A percentile compares a stretch with the other conserved stretches of the same genome.
Evolutionary conservation across 495 filamentous ascomycete genomes (phyloP).

Genomic region (Lasiosphaeriaceae sp.): DNA sequence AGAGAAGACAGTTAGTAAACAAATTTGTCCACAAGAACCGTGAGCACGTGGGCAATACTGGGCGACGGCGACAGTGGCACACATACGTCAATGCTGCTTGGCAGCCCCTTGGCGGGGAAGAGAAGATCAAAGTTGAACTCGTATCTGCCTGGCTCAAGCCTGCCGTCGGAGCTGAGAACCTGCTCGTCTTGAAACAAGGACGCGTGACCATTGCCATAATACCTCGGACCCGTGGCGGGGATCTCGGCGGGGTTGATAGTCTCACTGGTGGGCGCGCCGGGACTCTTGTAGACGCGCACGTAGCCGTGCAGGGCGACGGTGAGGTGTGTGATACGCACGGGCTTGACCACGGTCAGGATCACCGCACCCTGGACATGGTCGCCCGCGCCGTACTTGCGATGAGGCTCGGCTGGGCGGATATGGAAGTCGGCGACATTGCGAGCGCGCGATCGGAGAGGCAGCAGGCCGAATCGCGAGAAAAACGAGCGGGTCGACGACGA

Average conservation of each 20-base stretch:
- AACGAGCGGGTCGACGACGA: conserved; percentile 37
- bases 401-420: conserved; percentile 77
- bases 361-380: conserved; percentile 68
- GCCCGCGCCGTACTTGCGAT: conserved; percentile 73
- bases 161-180: conserved; percentile 85
- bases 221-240: conserved; percentile 53
- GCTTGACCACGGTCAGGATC: conserved; percentile 72
- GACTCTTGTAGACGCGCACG: conserved; percentile 81
- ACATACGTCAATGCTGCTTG: conserved; percentile 91
- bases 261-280: conserved; percentile 60
- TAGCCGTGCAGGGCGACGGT: conserved; percentile 83
- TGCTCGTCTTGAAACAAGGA: conserved; percentile 89
- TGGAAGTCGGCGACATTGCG: conserved; percentile 81
- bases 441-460: conserved; percentile 56
- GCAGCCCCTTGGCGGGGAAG: conserved; percentile 71
- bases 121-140: conserved; percentile 90
- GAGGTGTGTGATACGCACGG: conserved; percentile 84
- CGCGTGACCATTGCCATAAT: conserved; percentile 76
- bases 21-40: not conserved
- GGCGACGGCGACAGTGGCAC: not conserved
- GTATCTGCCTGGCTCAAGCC: conserved; percentile 78
- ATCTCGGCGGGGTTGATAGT: conserved; percentile 42
- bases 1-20: conserved; percentile 6
- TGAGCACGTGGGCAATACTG: not conserved
- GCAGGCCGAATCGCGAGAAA: conserved; percentile 51